phyloP scores from a whole-genome alignment of 2,329 filamentous ascomycete species.

The Cordyceps militaris region DNA sequence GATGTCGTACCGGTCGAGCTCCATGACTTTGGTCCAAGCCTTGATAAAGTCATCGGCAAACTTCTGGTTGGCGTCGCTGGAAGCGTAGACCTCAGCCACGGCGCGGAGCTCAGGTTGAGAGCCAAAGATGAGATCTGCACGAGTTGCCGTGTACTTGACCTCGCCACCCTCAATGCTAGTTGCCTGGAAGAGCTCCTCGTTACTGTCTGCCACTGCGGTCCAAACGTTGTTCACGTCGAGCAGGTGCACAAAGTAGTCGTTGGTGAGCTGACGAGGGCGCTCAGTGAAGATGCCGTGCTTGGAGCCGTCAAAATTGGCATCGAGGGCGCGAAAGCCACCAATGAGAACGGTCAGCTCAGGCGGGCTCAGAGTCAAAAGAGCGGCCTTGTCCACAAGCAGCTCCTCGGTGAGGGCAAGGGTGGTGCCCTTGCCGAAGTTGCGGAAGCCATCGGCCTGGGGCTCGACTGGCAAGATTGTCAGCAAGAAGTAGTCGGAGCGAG shows the following conservation, averaged over 20 bases:
- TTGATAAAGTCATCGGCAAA: conserved; percentile 65
- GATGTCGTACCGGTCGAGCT: conserved; percentile 60
- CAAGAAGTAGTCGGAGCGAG: background rate
- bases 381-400: conserved; percentile 63
- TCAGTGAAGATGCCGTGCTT: conserved; percentile 60
- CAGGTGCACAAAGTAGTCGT: conserved; percentile 78
- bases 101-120: conserved; percentile 67
- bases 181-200: conserved; percentile 54
- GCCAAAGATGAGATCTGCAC: conserved; percentile 64
- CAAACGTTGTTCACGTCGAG: conserved; percentile 62
- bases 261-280: conserved; percentile 60
- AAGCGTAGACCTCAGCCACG: conserved; percentile 62
- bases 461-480: conserved; percentile 37
- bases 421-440: conserved; percentile 64
- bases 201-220: conserved; percentile 30
- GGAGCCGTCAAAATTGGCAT: conserved; percentile 66
- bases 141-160: conserved; percentile 63
- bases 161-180: conserved; percentile 56
- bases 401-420: conserved; percentile 58
- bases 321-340: conserved; percentile 63
- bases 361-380: conserved; percentile 61
- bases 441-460: conserved; percentile 68
- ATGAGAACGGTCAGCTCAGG: conserved; percentile 66
- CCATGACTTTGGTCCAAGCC: conserved; percentile 70
- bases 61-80: conserved; percentile 51